These are phyloP conservation scores for Mycena floridula DNA, from an alignment of 768 basidiomycete genomes.

Conservation along the genomic window DNA sequence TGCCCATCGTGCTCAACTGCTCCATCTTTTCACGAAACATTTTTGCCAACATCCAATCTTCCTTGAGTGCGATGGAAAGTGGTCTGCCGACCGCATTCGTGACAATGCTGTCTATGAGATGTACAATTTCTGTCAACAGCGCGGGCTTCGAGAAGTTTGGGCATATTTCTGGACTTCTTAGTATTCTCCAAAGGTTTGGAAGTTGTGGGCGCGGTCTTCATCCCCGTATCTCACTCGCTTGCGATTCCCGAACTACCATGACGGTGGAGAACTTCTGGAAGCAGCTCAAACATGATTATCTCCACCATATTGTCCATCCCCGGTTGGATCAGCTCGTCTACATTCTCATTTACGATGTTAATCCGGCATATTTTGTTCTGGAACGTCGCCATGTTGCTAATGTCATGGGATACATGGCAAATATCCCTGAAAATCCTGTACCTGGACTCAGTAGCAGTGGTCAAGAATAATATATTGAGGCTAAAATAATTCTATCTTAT, in stretches of 20 bases:
- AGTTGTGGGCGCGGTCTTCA: conserved; percentile 25
- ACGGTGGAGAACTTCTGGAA: conserved; percentile 25
- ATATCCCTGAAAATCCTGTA: no score
- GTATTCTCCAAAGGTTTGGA: conserved; percentile 21
- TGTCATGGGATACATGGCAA: no score
- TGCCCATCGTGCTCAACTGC: conserved; percentile 14
- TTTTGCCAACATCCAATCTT: not conserved
- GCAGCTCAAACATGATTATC: conserved; percentile 22
- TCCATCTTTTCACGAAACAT: conserved; percentile 11
- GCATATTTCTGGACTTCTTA: conserved; percentile 18
- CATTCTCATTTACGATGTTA: conserved; percentile 20
- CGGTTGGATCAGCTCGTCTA: conserved; percentile 25
- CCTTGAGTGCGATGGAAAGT: not conserved
- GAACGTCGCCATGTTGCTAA: no score
- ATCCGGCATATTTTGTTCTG: conserved; percentile 15
- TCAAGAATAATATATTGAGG: no score
- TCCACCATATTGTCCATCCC: conserved; percentile 18
- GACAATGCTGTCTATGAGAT: conserved; percentile 17
- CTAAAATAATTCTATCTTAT: no score
- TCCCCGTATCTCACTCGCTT: conserved; percentile 15
- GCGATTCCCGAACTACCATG: conserved; percentile 23
- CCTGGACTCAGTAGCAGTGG: no score
- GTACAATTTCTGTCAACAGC: conserved; percentile 13
- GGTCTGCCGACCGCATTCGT: conserved; percentile 10
- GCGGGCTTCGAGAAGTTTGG: conserved; percentile 15